phyloP scores from a whole-genome alignment of 306 rosid genomes.

The Vachellia pachyceras region DNA sequence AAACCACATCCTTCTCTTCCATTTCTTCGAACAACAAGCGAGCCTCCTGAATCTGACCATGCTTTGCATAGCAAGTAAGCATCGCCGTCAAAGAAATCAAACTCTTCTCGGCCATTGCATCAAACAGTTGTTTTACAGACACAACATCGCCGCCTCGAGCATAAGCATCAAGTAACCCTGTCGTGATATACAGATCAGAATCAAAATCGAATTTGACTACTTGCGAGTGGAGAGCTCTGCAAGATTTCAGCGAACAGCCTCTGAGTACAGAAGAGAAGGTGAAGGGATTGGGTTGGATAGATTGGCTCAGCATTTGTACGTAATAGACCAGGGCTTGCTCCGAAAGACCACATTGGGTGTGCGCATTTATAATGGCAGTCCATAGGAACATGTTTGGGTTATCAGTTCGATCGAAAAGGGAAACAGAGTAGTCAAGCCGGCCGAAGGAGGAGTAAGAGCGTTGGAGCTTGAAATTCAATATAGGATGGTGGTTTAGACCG shows the following conservation, averaged over 20 bases:
- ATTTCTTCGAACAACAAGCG: constrained; percentile 58
- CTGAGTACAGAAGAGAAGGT: constrained; percentile 69
- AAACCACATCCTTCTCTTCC: constrained; percentile 63
- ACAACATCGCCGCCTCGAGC: constrained; percentile 65
- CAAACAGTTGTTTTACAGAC: constrained; percentile 67
- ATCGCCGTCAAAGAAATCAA: constrained; percentile 68
- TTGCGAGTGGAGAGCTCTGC: constrained; percentile 61
- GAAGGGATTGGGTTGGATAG: constrained; percentile 69
- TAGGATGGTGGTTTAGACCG: constrained; percentile 60
- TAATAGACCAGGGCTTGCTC: constrained; percentile 59
- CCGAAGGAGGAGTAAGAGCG: constrained; percentile 77
- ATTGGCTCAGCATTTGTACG: constrained; percentile 57
- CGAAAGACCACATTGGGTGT: constrained; percentile 54
- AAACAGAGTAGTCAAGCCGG: constrained; percentile 67
- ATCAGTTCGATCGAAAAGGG: constrained; percentile 62
- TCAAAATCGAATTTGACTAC: constrained; percentile 52
- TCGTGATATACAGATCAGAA: constrained; percentile 62
- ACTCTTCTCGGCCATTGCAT: constrained; percentile 66
- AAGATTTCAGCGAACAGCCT: constrained; percentile 46
- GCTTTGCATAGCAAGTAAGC: constrained; percentile 68
- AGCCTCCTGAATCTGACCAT: constrained; percentile 66
- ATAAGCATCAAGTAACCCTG: constrained; percentile 67
- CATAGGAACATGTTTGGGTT: constrained; percentile 64
- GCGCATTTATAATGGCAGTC: constrained; percentile 67
- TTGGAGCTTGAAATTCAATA: constrained; percentile 84